Evolutionary conservation across 352 stramenopile species (phyloP).

Genomic region (Globisporangium ultimum): DNA sequence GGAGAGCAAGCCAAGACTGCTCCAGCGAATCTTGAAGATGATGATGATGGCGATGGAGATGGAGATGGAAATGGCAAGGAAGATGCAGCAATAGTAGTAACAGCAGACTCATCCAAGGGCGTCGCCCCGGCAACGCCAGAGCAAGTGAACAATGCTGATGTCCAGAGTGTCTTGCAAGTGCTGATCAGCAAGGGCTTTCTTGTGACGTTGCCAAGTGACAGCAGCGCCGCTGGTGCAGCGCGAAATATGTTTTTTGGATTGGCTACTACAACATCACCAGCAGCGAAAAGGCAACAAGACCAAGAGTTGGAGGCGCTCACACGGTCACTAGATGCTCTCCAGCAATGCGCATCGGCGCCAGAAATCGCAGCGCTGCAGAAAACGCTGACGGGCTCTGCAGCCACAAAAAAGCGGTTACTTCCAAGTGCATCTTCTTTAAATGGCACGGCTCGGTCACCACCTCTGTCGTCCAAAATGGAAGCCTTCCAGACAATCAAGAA

Average conservation of each 20-base stretch:
- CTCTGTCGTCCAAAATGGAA: slow-evolving; percentile 27
- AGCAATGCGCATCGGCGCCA: slow-evolving; percentile 38
- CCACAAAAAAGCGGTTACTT: slow-evolving; percentile 9
- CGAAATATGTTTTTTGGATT: slow-evolving; percentile 5
- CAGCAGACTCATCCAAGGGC: neutral
- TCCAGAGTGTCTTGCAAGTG: slow-evolving; percentile 8
- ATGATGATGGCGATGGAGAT: neutral
- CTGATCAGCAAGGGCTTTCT: slow-evolving; percentile 9
- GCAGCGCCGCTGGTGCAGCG: neutral
- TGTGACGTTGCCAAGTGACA: slow-evolving; percentile 3
- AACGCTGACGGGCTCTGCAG: slow-evolving; percentile 52
- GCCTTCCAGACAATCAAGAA: slow-evolving; percentile 38
- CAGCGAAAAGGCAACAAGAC: slow-evolving; percentile 6
- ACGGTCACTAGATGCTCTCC: slow-evolving; percentile 44
- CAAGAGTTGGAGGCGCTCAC: slow-evolving; percentile 18
- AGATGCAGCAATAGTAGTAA: too few species aligned
- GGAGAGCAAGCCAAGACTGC: neutral
- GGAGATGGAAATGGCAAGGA: neutral
- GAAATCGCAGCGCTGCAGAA: slow-evolving; percentile 52
- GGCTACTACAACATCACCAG: neutral
- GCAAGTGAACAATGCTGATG: slow-evolving; percentile 6
- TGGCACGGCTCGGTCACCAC: neutral
- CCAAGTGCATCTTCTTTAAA: neutral
- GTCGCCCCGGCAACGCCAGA: neutral
- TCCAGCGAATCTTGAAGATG: neutral